These are phyloP conservation scores for Theobroma grandiflorum DNA, from an alignment of 441 rosid species.

Conservation along the genomic window DNA sequence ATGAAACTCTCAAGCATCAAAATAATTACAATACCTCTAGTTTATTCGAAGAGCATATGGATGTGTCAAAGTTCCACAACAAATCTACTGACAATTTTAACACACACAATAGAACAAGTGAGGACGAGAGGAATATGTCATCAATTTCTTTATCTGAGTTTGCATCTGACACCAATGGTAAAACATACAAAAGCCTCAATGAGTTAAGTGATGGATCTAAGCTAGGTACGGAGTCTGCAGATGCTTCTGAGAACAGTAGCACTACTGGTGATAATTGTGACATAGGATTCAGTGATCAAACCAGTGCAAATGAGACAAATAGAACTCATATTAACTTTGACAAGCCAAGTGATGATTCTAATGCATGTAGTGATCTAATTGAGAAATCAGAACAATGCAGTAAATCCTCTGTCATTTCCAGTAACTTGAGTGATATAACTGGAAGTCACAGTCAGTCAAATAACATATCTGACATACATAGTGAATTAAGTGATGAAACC, in stretches of 20 bases:
- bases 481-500: slow-evolving; percentile 52
- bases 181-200: slow-evolving; percentile 32
- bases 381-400: slow-evolving; percentile 49
- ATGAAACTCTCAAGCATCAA: slow-evolving; percentile 38
- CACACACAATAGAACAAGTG: slow-evolving; percentile 35
- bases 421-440: slow-evolving; percentile 52
- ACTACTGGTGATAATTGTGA: slow-evolving; percentile 40
- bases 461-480: slow-evolving; percentile 44
- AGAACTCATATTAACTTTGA: slow-evolving; percentile 43
- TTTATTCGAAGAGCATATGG: slow-evolving; percentile 34
- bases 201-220: slow-evolving; percentile 38
- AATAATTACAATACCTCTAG: slow-evolving; percentile 41
- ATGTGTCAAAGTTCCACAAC: slow-evolving; percentile 39
- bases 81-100: slow-evolving; percentile 33
- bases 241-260: slow-evolving; percentile 42
- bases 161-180: slow-evolving; percentile 48
- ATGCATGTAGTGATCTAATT: slow-evolving; percentile 39
- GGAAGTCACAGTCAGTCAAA: slow-evolving; percentile 50
- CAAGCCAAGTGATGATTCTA: slow-evolving; percentile 47
- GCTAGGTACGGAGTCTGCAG: slow-evolving; percentile 37
- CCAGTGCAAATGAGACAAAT: slow-evolving; percentile 48
- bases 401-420: slow-evolving; percentile 46
- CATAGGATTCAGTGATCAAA: slow-evolving; percentile 39
- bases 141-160: slow-evolving; percentile 41
- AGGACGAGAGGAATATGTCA: slow-evolving; percentile 34